Base-by-base conservation (phyloP, 148 eudicot genomes). In the Fagopyrum tataricum region DNA sequence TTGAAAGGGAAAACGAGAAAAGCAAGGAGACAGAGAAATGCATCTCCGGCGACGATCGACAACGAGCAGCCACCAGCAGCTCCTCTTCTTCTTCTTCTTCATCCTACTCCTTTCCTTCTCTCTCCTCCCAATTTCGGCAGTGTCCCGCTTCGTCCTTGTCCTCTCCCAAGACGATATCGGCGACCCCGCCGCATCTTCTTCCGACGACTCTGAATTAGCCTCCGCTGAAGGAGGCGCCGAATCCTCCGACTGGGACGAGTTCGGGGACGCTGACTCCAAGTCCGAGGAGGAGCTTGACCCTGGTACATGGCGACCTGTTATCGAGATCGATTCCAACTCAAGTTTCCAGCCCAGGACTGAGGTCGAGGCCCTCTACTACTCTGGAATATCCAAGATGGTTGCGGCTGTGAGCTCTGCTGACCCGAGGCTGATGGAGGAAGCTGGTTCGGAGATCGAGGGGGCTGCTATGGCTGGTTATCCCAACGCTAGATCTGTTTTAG, bases 101-200 rank as follows among this genome's bases (percentile, higher is more conserved):
- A 24, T 40, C 49, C 41, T 68, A 64, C 62, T 61, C 75, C 55
- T 72, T 37, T 59, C 74, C 44, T 52, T 82, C 72, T 62, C 75
- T 62, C 77, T 84, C 53, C 83, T 80, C 40, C 81, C 86, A 0
- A 49, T 75, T 74, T 62, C 78, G 58, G 31, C 82, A 7, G 7
- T 75, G 71, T 81, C 90, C 40, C 89, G 97, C 31, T 87, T 83
- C 79, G 86, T 95, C 51, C 88, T 95, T 31, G 89, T 95, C 68
- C 86, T 95, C 73, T 84, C 98, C 42, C 96, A 83, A 75, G 98
- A 91, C 76, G 93, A 89, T 73, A 91, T 91, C 73, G 71, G 70
- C 31, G 88, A 83, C 76, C 67, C 89, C 44, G 17, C 78, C 75
- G 31, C 75, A 53, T 31, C 74, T 44, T 11, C 82, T 41, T 7